Base-by-base conservation (phyloP, 140 eudicot genomes). In the Anethum foeniculum region DNA sequence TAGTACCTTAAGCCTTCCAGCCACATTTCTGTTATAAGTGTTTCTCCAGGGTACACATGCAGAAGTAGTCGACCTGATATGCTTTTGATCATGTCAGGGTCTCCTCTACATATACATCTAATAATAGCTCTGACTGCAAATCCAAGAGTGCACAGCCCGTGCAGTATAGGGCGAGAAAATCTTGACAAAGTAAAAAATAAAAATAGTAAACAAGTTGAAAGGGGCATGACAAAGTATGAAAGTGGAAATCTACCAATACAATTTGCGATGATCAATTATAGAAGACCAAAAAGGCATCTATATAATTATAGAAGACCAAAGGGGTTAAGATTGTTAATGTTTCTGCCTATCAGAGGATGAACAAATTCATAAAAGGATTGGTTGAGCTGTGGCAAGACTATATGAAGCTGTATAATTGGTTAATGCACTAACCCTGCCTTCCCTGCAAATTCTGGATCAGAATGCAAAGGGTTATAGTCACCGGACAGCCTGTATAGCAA, bases 401-500 rank as follows among this genome's bases (percentile, higher is more conserved):
- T 44, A 48, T 6, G 44, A 43, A 43, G 47, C 30, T 5, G 21
- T 5, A 44, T 4, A 74, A 21, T 11, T 36, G 48, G 44, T 54
- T 54, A 78, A 48, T 64, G 74, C 69, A 76, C 86, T 77, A 81
- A 90, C 99, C 99, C 99, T 77, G 99, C 97, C 39, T 85, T 81
- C 86, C 85, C 90, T 71, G 97, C 97, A 86, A 91, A 47, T 82
- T 36, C 86, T 30, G 97, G 99, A 88, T 95, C 99, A 5, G 97
- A 88, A 80, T 95, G 99, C 88, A 95, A 80, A 27, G 99, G 97
- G 77, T 92, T 92, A 91, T 95, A 90, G 86, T 95, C 99, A 82
- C 99, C 98, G 81, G 99, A 95, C 67, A 95, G 97, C 86, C 97
- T 92, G 88, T 95, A 92, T 54, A 95, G 92, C 83, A 95, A 73